Percentiles rank a stretch among this genome's conserved stretches.
Conservation (phyloP, 768 basidiomycete species). For the Hirschioporus abietinus region DNA sequence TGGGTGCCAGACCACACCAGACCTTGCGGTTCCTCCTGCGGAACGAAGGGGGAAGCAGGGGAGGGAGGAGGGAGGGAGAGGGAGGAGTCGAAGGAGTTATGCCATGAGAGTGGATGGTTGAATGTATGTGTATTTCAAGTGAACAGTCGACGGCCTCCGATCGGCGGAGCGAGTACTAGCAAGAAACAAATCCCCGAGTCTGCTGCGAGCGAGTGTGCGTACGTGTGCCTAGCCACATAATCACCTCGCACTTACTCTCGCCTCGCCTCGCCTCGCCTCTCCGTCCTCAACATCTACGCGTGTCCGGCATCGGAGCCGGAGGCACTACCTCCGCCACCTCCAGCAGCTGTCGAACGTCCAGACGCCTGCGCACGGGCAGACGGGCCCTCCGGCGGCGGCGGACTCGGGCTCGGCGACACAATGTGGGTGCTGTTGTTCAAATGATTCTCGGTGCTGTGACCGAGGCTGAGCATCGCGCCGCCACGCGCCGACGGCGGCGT, state of each 20-base stretch:
- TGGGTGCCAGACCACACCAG: too few relatives aligned
- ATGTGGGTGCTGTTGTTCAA: background rate
- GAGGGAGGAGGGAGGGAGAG: background rate
- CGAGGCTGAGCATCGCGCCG: too few relatives aligned
- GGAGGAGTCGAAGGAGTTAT: background rate
- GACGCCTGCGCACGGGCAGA: background rate
- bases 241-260: too few relatives aligned
- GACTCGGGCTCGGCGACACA: background rate
- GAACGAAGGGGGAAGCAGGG: background rate
- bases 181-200: too few relatives aligned
- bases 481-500: background rate
- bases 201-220: too few relatives aligned
- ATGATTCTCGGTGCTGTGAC: too few relatives aligned
- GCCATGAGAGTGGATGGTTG: background rate
- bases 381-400: too few relatives aligned
- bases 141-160: background rate
- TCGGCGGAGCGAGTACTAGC: background rate
- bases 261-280: too few relatives aligned
- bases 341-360: background rate
- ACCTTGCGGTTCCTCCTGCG: too few relatives aligned
- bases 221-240: too few relatives aligned
- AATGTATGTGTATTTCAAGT: background rate
- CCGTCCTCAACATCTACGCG: too few relatives aligned
- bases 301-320: background rate
- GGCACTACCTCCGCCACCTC: background rate